Evolutionary conservation across 2,329 filamentous ascomycete species (phyloP), one percentile per base, ranked within the genome.

Genomic region (Fusarium sp.): DNA sequence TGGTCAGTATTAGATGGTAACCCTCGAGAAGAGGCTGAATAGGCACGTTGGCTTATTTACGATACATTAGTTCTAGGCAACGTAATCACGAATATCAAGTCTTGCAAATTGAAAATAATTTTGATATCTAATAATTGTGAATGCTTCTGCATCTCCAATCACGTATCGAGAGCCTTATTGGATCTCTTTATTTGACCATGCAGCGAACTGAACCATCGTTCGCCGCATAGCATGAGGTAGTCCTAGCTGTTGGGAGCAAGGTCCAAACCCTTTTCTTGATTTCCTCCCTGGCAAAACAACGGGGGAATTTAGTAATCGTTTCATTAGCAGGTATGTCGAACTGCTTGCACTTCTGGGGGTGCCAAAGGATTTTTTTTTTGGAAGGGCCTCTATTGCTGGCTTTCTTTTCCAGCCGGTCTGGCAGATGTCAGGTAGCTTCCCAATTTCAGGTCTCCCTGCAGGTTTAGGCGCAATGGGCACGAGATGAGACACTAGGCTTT

Each of bases 1-100:
- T 77, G 69, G 73, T 75, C 54, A 60, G 67, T 67, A 67, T 75
- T 78, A 78, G 75, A 77, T 69, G 72, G 67, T 44, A 70, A 64
- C 54, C 61, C 68, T 69, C 62, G 50, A 66, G 54, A 66, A 50
- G 60, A 66, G 72, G 60, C 64, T 70, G 54, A 67, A 74, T 65
- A 54, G 37, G 60, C 57, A 74, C 53, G 63, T 70, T 60, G 54
- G 58, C 69, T 72, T 67, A 46, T 63, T 65, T 67, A 69, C 50
- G 64, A 73, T 62, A 72, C 60, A 67, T n/a, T 69, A 74, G 67
- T 64, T 67, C 57, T 54, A 66, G 62, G 67, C 71, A 77, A 71
- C 64, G 49, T 73, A 75, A 77, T 76, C 63, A 72, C 42, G 73
- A 71, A 69, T 69, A 64, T 68, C 19, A 64, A 57, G 46, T 64